A percentile compares a stretch with the other conserved stretches of the same genome.
Evolutionary conservation across 306 rosid genomes (phyloP).

Genomic region (Inga laurina): DNA sequence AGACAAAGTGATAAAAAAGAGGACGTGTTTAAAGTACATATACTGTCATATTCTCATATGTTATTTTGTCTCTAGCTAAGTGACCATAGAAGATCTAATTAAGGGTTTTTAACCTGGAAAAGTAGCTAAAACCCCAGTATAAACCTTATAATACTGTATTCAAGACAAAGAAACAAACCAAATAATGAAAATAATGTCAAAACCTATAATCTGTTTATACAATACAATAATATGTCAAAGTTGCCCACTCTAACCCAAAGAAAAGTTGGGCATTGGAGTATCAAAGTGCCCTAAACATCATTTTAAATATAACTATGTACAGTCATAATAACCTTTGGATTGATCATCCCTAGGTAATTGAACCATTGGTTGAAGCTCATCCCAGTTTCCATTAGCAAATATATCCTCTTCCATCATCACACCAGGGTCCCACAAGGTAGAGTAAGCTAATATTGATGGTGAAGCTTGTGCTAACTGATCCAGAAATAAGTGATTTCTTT

Average conservation of each 20-base stretch:
- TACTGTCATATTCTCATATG: neutral
- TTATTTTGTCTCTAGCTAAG: neutral
- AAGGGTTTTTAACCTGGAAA: neutral
- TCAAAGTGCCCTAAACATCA: neutral
- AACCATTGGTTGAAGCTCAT: constrained; percentile 68
- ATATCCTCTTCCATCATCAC: constrained; percentile 33
- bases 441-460: constrained; percentile 29
- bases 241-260: neutral
- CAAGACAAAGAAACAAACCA: neutral
- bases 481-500: constrained; percentile 29
- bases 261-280: neutral
- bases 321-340: constrained; percentile 45
- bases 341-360: constrained; percentile 55
- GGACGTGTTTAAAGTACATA: neutral
- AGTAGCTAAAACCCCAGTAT: neutral
- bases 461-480: constrained; percentile 37
- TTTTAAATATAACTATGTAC: neutral
- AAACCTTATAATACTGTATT: neutral
- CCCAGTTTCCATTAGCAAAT: constrained; percentile 62
- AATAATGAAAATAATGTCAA: neutral
- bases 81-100: neutral
- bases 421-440: constrained; percentile 45
- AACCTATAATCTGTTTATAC: neutral
- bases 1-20: neutral
- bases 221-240: neutral